Percentiles rank a stretch among this genome's conserved stretches.
These are phyloP conservation scores for Phytopythium oedochilum DNA, from an alignment of 352 stramenopile genomes.

Conservation along the genomic window DNA sequence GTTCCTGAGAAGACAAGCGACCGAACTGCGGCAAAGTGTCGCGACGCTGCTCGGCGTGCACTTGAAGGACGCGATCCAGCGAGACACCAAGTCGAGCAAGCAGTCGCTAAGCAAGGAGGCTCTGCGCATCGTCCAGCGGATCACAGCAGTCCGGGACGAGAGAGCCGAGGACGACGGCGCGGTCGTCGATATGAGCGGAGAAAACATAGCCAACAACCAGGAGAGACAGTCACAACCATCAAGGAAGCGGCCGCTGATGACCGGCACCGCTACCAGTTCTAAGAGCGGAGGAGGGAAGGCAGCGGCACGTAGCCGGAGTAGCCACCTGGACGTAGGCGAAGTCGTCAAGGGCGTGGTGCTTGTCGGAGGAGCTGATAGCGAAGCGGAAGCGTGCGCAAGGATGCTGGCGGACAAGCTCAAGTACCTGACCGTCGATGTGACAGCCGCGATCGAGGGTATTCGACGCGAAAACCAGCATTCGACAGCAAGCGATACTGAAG, in stretches of 20 bases:
- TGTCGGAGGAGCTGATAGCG: slow-evolving; percentile 29
- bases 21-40: slow-evolving; percentile 30
- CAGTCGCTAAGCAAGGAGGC: slow-evolving; percentile 55
- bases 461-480: slow-evolving; percentile 14
- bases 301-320: neutral
- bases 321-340: slow-evolving; percentile 36
- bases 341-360: slow-evolving; percentile 44
- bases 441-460: slow-evolving; percentile 15
- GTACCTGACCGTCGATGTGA: slow-evolving; percentile 42
- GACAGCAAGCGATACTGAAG: neutral
- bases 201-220: neutral
- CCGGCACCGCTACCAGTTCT: neutral
- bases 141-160: neutral
- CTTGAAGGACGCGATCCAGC: slow-evolving; percentile 38
- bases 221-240: neutral
- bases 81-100: slow-evolving; percentile 56
- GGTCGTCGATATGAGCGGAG: too few species aligned
- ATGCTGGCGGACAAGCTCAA: slow-evolving; percentile 34
- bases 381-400: slow-evolving; percentile 30
- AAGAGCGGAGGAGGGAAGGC: neutral
- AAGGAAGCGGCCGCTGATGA: slow-evolving; percentile 1
- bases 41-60: slow-evolving; percentile 28
- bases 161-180: neutral
- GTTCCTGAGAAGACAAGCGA: slow-evolving; percentile 42
- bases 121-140: slow-evolving; percentile 19